Evolutionary conservation across 2,329 filamentous ascomycete species (phyloP).

Genomic region (Cladosporium sp.): DNA sequence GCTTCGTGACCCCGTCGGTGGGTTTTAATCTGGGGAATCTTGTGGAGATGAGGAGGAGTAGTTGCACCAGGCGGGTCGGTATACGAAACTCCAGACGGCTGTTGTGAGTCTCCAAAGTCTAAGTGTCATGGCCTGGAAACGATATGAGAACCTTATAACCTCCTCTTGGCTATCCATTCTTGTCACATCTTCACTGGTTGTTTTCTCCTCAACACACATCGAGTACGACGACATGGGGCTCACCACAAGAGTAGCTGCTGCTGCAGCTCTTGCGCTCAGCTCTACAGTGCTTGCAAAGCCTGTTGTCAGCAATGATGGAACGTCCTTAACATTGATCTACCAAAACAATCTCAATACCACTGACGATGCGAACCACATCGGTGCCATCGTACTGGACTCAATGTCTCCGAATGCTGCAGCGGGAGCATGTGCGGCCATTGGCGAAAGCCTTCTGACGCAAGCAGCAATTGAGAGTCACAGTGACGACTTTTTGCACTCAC

Average conservation of each 20-base stretch:
- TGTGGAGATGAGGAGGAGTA: slow-evolving; percentile 6
- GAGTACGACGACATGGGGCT: slow-evolving; percentile 8
- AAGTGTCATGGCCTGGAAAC: not conserved
- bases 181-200: slow-evolving; percentile 3
- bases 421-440: slow-evolving; percentile 43
- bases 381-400: slow-evolving; percentile 48
- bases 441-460: slow-evolving; percentile 46
- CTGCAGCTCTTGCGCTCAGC: slow-evolving; percentile 11
- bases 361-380: slow-evolving; percentile 50
- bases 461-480: slow-evolving; percentile 40
- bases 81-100: not conserved
- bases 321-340: slow-evolving; percentile 48
- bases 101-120: not conserved
- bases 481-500: slow-evolving; percentile 42
- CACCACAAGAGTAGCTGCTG: slow-evolving; percentile 10
- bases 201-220: not conserved
- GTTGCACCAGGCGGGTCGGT: not conserved
- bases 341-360: slow-evolving; percentile 54
- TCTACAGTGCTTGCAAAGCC: slow-evolving; percentile 9
- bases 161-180: slow-evolving; percentile 6
- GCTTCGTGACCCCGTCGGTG: slow-evolving; percentile 6
- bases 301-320: slow-evolving; percentile 33
- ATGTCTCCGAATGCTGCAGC: slow-evolving; percentile 35
- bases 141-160: not conserved
- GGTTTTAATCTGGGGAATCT: slow-evolving; percentile 2